A percentile compares a stretch with the other conserved stretches of the same genome.
phyloP scores from a whole-genome alignment of 805 yeast genomes.

The Cyberlindnera euphorbiiphila region DNA sequence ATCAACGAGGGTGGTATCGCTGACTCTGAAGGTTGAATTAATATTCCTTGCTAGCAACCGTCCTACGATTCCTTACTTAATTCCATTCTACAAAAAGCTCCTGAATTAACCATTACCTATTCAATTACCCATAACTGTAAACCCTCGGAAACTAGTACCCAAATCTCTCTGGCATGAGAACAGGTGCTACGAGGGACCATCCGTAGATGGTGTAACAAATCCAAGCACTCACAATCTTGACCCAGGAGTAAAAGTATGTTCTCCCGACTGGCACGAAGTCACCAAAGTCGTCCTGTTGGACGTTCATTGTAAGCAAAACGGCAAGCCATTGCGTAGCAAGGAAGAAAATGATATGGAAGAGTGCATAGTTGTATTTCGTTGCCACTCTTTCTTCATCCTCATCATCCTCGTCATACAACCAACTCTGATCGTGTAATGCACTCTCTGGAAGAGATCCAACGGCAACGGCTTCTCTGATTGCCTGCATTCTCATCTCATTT shows the following conservation, averaged over 20 bases:
- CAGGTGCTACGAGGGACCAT: conserved; percentile 93
- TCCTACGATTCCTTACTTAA: too few species aligned
- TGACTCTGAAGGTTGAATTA: conserved; percentile 36
- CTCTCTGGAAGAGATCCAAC: conserved; percentile 93
- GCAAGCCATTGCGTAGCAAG: conserved; percentile 97
- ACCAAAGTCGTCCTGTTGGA: conserved; percentile 75
- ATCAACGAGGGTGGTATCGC: conserved; percentile 67
- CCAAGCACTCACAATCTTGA: conserved; percentile 90
- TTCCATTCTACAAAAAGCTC: too few species aligned
- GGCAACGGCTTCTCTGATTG: conserved; percentile 90
- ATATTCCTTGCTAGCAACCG: not conserved
- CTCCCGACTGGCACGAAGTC: conserved; percentile 96
- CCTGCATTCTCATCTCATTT: conserved; percentile 77
- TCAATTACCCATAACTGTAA: too few species aligned
- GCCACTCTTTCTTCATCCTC: conserved; percentile 56
- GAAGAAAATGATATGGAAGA: conserved; percentile 89
- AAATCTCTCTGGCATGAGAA: conserved; percentile 85
- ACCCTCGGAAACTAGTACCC: conserved; percentile 21
- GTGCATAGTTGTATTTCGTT: conserved; percentile 78
- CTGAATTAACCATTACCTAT: too few species aligned
- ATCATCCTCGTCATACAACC: conserved; percentile 44
- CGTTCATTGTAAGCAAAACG: conserved; percentile 87
- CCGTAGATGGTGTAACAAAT: conserved; percentile 79
- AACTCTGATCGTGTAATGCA: conserved; percentile 71
- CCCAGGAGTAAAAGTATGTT: conserved; percentile 93